A percentile compares a stretch with the other conserved stretches of the same genome.
phyloP scores from a whole-genome alignment of 2,329 filamentous ascomycete species.

The Claviceps sp. region DNA sequence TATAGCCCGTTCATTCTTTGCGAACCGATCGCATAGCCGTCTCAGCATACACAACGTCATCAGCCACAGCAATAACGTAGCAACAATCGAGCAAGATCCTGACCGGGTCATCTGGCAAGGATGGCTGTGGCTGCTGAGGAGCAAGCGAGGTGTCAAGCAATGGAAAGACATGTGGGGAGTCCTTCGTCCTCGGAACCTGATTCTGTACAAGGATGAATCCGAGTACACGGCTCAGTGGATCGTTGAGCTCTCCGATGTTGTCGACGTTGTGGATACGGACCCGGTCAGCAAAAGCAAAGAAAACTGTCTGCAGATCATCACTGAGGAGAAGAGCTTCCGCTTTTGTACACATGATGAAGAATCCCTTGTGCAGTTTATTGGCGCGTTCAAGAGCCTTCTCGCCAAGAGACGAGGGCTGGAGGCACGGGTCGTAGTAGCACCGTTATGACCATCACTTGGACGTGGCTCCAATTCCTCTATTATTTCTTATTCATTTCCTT shows the following conservation, averaged over 20 bases:
- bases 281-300: constrained; percentile 72
- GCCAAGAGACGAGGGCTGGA: constrained; percentile 54
- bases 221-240: constrained; percentile 84
- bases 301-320: constrained; percentile 84
- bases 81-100: constrained; percentile 46
- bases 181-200: constrained; percentile 69
- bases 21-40: constrained; percentile 47
- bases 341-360: constrained; percentile 75
- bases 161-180: constrained; percentile 97
- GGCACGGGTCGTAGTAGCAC: constrained; percentile 29
- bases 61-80: constrained; percentile 11
- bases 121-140: constrained; percentile 73
- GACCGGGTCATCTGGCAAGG: constrained; percentile 93
- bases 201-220: constrained; percentile 82
- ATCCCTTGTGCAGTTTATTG: constrained; percentile 67
- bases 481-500: not conserved
- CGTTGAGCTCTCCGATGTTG: constrained; percentile 61
- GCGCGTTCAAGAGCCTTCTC: constrained; percentile 78
- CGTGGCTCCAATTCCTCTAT: not conserved
- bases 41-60: constrained; percentile 32
- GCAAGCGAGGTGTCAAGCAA: constrained; percentile 68
- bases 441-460: constrained; percentile 5
- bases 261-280: constrained; percentile 88
- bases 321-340: constrained; percentile 73
- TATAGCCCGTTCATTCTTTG: constrained; percentile 9